Base-by-base conservation (phyloP, 768 basidiomycete species). In the Trametes cinnabarina region DNA sequence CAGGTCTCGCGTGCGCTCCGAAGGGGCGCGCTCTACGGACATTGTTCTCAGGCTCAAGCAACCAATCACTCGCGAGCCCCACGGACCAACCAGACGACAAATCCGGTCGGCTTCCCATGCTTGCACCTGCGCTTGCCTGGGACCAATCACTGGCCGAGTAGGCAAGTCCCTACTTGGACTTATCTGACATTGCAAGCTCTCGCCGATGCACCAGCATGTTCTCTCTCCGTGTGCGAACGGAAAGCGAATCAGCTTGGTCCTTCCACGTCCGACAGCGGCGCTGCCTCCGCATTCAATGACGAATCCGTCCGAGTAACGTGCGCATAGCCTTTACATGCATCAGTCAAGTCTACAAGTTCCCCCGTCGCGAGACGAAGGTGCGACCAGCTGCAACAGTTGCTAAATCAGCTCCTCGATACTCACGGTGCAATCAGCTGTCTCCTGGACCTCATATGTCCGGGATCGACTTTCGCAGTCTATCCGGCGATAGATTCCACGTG, bases 271-370 rank as follows among this genome's bases (percentile, higher is more conserved):
- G 34, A 25, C 52, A 37, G 42, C 30, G 43, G 22, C 22, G 20
- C 20, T 32, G n/a, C 25, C 39, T 14, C 52, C 15, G 32, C 22
- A 9, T 7, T 23, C 23, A 32, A 39, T 55, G 53, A 47, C 44
- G 41, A 42, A 40, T 28, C 30, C 23, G 43, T 43, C 43, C 39
- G 53, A 55, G 46, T 47, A 52, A 43, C 53, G 44, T 30, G 53
- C 23, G 53, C 53, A 47, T 55, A 28, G 44, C 53, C 53, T 47
- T 55, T 52, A 43, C 41, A 32, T 34, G 51, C 51, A 42, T 43
- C 28, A 22, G 51, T 28, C 28, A 52, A 4, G 51, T 41, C 28
- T 52, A 25, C 41, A 23, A 10, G 30, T 32, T 11, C 22, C 35
- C 14, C 12, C 35, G 22, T 35, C 12, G 25, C 30, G 42, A 26